phyloP scores from a whole-genome alignment of 2,329 filamentous ascomycete genomes.

The Botrytis galanthina region DNA sequence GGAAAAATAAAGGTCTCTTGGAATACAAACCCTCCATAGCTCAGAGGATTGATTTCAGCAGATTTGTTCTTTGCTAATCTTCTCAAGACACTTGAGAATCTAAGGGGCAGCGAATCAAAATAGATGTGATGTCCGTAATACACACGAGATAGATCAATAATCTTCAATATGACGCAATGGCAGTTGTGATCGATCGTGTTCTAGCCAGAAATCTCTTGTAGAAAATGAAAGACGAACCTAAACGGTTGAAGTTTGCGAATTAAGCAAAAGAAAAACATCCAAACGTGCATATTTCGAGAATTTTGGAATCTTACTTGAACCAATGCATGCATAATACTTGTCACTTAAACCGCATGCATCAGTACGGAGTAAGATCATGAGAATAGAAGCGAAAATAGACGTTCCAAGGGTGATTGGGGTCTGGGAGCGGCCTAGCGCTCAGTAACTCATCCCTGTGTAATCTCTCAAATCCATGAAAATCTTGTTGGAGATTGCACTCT shows the following conservation, averaged over 20 bases:
- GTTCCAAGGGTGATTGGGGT: background rate
- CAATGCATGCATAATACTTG: background rate
- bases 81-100: background rate
- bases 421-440: constrained; percentile 1
- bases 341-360: constrained; percentile 3
- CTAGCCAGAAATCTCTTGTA: background rate
- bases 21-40: background rate
- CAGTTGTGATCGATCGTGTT: background rate
- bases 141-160: background rate
- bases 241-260: constrained; percentile 11
- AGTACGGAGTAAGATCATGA: background rate
- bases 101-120: background rate
- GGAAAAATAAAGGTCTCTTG: background rate
- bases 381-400: background rate
- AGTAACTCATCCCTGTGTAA: background rate
- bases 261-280: background rate
- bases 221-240: background rate
- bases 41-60: background rate
- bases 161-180: background rate
- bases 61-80: background rate
- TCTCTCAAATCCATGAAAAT: background rate
- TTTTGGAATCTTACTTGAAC: background rate
- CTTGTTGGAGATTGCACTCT: background rate
- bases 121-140: background rate
- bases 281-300: background rate